Base-by-base conservation (phyloP, 352 stramenopile species). In the Blastocystis sp. region DNA sequence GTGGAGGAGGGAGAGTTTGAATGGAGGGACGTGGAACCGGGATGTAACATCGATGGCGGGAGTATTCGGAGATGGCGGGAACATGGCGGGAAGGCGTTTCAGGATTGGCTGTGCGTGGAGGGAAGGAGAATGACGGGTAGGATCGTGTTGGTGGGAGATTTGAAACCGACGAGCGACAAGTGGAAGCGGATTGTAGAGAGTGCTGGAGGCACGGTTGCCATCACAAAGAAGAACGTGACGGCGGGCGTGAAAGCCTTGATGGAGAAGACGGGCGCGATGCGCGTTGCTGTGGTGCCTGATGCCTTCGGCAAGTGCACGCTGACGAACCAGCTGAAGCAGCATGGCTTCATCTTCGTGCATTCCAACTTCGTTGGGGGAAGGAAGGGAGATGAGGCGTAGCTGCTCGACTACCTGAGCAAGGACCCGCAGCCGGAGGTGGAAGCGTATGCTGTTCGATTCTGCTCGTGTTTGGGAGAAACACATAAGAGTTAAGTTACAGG, bases 401-500 rank as follows among this genome's bases (percentile, higher is more conserved):
- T 81, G 54, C 48, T 81, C 28, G 71, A 81, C 43, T 65, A 63
- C 17, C 71, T 81, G 17, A 81, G 71, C 24, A 81, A 81, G 48
- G 71, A 81, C 14, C 71, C 71, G 11, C 14, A 45, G n/a, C 71
- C 71, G 10, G n/a, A 63, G 21, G 42, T 81, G 6, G 52, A 81
- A 45, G 45, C 34, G 43, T 81, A 81, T 81, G 28, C 40, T 81
- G 38, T 65, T 81, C 43, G n/a, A 60, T 34, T 65, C n/a, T 63
- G 17, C 43, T 65, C 43, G 24, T 63, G 14, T 52, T 54, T 28
- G 14, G 10, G 43, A 87, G 40, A n/a, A 87, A 87, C 7, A 61
- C 14, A 24, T 76, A 87, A 87, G 54, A 54, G 45, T 76, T 76
- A 81, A 79, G 38, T 76, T 88, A 88, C 40, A 43, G 19, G 17